Percentiles rank a stretch among this genome's conserved stretches.
Conservation (phyloP, 2,329 filamentous ascomycete species). For the Stylonectria norvegica region DNA sequence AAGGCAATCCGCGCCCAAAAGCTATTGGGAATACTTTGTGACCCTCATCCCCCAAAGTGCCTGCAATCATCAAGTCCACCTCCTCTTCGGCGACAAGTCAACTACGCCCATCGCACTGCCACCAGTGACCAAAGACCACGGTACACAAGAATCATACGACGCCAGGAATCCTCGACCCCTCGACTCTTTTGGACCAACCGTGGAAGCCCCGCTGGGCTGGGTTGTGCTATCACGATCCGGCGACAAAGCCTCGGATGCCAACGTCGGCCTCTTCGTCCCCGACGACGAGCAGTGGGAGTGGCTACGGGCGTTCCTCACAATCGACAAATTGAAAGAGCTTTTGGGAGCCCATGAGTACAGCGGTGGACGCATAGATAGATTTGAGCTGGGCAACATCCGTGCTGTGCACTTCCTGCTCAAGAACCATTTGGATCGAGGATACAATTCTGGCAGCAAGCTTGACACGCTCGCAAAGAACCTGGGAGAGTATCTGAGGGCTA, state of each 20-base stretch:
- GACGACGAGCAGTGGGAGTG: conserved; percentile 41
- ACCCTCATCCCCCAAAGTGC: conserved; percentile 21
- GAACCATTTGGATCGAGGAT: conserved; percentile 9
- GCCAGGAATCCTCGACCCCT: conserved; percentile 8
- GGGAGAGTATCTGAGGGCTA: conserved; percentile 29
- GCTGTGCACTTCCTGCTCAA: conserved; percentile 12
- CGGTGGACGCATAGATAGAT: conserved; percentile 33
- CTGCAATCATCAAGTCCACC: conserved; percentile 19
- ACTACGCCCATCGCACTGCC: conserved; percentile 14
- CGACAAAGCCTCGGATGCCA: conserved; percentile 39
- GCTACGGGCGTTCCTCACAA: conserved; percentile 38
- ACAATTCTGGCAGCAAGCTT: conserved; percentile 14
- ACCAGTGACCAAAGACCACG: conserved; percentile 14
- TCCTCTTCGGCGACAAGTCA: conserved; percentile 13
- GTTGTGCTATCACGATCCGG: conserved; percentile 25
- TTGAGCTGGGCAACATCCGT: conserved; percentile 24
- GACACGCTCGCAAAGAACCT: conserved; percentile 34
- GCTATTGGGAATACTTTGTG: conserved; percentile 15
- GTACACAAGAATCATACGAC: conserved; percentile 23
- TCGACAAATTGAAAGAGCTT: conserved; percentile 32
- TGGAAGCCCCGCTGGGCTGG: conserved; percentile 21
- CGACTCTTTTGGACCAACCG: conserved; percentile 16
- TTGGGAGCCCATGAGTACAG: conserved; percentile 31
- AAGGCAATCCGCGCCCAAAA: conserved; percentile 31
- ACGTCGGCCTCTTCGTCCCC: conserved; percentile 42